These are phyloP conservation scores for Hymenoscyphus linearis DNA, from an alignment of 2,329 filamentous ascomycete genomes.

Conservation along the genomic window DNA sequence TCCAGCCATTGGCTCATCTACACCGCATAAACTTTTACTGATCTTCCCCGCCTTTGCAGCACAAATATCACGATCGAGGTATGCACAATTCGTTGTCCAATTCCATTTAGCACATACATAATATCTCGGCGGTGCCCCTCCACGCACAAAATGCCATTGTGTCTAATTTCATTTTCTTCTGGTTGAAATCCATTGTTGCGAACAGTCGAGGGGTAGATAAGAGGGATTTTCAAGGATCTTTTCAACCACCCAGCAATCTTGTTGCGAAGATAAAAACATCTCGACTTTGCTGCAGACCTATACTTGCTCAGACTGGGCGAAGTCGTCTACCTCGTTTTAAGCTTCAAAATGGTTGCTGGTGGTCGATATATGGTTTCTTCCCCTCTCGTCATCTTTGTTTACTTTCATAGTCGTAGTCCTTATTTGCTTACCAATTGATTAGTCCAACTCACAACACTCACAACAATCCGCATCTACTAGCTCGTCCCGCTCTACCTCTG, in stretches of 20 bases:
- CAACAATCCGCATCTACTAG: slow-evolving; percentile 21
- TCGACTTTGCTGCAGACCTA: not conserved
- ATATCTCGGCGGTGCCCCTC: not conserved
- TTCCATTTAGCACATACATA: not conserved
- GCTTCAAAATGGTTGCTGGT: not conserved
- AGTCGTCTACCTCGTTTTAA: not conserved
- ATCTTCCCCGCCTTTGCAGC: slow-evolving; percentile 10
- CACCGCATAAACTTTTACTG: slow-evolving; percentile 5
- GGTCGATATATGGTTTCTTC: not conserved
- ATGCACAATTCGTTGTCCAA: slow-evolving; percentile 1
- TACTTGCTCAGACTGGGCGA: not conserved
- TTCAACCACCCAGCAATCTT: not conserved
- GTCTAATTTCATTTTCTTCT: not conserved
- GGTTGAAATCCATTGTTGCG: not conserved
- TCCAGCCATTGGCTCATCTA: not conserved
- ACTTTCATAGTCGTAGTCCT: not conserved
- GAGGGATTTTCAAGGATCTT: not conserved
- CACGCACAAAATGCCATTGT: not conserved
- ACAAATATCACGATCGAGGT: slow-evolving; percentile 26
- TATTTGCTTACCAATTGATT: not conserved
- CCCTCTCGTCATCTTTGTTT: not conserved
- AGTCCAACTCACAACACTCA: slow-evolving; percentile 2
- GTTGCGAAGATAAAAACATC: not conserved
- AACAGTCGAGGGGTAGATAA: not conserved
- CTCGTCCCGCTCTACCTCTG: slow-evolving; percentile 26